phyloP scores from a whole-genome alignment of 495 filamentous ascomycete genomes.

The Chaetomium tenue region DNA sequence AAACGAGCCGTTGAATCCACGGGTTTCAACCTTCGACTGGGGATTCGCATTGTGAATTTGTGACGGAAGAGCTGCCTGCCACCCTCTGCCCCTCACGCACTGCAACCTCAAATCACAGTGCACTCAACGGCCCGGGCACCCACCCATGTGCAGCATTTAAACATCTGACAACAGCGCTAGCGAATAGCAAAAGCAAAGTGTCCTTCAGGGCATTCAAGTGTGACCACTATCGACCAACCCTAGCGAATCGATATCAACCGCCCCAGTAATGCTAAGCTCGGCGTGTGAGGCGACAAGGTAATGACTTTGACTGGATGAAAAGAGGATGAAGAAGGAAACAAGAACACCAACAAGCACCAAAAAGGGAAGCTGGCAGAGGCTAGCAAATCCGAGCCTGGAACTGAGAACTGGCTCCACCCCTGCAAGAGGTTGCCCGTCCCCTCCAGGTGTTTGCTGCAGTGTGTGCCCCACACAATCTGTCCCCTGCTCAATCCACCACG shows the following conservation, averaged over 20 bases:
- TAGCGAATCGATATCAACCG: slow-evolving; percentile 16
- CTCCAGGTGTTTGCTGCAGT: neutral
- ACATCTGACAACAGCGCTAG: neutral
- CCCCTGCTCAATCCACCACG: slow-evolving; percentile 5
- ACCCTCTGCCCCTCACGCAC: neutral
- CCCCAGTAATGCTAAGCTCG: neutral
- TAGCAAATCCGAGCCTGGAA: no score
- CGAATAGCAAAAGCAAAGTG: neutral
- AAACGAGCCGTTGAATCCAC: neutral
- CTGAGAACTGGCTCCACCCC: neutral
- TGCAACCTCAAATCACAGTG: neutral
- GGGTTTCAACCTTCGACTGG: neutral
- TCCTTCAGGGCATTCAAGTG: neutral
- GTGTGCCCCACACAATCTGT: neutral
- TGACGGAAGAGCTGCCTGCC: neutral
- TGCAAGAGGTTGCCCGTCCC: neutral
- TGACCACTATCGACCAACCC: neutral
- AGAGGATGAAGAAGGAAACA: neutral
- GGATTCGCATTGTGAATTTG: neutral
- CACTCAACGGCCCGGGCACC: neutral
- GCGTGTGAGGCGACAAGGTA: neutral
- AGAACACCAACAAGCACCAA: neutral
- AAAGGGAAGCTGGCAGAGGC: neutral
- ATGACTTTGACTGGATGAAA: slow-evolving; percentile 1
- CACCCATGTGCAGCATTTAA: neutral